A percentile compares a stretch with the other conserved stretches of the same genome.
Conservation (phyloP, 768 basidiomycete genomes). For the Boletus pseudopeckii region DNA sequence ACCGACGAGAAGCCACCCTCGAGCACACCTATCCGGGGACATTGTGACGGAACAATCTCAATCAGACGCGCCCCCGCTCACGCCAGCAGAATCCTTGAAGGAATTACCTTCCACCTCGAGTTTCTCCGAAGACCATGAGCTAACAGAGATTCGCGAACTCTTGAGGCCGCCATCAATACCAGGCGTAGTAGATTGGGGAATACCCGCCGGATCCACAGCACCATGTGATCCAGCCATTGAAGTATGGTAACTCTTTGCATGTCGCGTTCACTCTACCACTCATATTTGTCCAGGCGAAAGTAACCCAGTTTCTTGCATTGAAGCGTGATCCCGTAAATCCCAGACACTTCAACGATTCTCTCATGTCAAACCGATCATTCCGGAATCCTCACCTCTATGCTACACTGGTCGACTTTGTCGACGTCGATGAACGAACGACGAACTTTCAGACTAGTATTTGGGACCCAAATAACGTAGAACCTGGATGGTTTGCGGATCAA, state of each 20-base stretch:
- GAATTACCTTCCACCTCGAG: conserved; percentile 12
- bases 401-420: conserved; percentile 92
- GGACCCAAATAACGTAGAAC: conserved; percentile 60
- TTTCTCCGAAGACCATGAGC: conserved; percentile 41
- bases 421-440: conserved; percentile 83
- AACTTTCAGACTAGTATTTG: conserved; percentile 76
- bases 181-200: conserved; percentile 72
- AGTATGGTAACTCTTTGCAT: conserved; percentile 35
- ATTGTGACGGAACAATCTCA: conserved; percentile 23
- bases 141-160: conserved; percentile 50
- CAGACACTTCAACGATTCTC: conserved; percentile 92
- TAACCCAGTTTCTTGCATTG: conserved; percentile 71
- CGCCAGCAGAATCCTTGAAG: conserved; percentile 18
- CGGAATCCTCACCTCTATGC: conserved; percentile 96
- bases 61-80: not conserved
- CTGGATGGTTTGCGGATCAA: conserved; percentile 73
- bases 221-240: conserved; percentile 62
- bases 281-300: conserved; percentile 57
- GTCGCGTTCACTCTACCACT: not conserved
- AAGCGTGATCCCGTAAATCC: conserved; percentile 61
- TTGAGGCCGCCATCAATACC: conserved; percentile 63
- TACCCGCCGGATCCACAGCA: conserved; percentile 54
- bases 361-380: conserved; percentile 91
- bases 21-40: conserved; percentile 51
- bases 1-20: conserved; percentile 46